Evolutionary conservation across 192 early-diverging fungal species (phyloP).

Genomic region (Coemansia sp.): DNA sequence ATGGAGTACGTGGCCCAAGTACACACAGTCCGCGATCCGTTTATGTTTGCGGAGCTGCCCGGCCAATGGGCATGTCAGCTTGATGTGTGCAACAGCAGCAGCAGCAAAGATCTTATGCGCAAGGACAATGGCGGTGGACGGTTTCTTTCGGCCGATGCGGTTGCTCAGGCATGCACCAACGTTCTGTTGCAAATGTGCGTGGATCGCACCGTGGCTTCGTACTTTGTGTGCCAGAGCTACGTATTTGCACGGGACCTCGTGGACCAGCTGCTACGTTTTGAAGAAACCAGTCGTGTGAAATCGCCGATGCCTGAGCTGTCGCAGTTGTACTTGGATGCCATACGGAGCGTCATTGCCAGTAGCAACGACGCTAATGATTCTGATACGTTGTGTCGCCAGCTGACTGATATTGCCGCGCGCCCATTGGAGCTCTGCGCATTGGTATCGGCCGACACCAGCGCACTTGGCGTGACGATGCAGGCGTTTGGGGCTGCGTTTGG

Average conservation of each 20-base stretch:
- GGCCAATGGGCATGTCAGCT: slow-evolving; percentile 12
- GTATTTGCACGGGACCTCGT: slow-evolving; percentile 7
- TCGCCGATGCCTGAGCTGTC: slow-evolving; percentile 10
- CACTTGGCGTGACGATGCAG: slow-evolving; percentile 13
- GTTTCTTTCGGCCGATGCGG: neutral
- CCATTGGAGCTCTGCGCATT: slow-evolving; percentile 33
- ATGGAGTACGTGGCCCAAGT: slow-evolving; percentile 13
- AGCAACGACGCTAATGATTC: neutral
- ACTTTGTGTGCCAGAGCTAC: slow-evolving; percentile 34
- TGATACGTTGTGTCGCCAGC: neutral
- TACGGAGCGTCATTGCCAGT: neutral
- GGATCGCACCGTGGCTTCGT: slow-evolving; percentile 8
- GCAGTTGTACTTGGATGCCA: slow-evolving; percentile 9
- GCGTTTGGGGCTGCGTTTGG: slow-evolving; percentile 17
- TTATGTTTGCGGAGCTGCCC: slow-evolving; percentile 25
- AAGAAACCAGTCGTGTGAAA: neutral
- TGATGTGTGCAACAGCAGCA: neutral
- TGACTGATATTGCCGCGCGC: slow-evolving; percentile 16
- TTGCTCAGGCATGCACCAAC: neutral
- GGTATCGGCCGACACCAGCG: slow-evolving; percentile 24
- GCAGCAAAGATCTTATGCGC: neutral
- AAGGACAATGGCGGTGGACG: neutral
- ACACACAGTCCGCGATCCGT: slow-evolving; percentile 27
- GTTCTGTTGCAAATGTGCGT: slow-evolving; percentile 21
- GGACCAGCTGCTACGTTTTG: neutral